Base-by-base conservation (phyloP, 176 grass and related monocot species). In the Cenchrus purpureus region DNA sequence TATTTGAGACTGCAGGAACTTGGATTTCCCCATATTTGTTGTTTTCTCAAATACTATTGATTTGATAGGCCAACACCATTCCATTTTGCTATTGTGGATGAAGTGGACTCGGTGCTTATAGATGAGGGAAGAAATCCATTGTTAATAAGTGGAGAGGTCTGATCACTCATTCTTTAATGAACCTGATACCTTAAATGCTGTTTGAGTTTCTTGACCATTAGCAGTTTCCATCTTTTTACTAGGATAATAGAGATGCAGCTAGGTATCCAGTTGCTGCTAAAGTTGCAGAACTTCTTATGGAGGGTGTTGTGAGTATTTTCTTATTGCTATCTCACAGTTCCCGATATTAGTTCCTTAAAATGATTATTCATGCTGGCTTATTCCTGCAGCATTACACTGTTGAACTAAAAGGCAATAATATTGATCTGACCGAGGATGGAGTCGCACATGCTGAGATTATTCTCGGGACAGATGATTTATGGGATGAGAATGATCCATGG, bases 401-500 rank as follows among this genome's bases (percentile, higher is more conserved):
- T 15, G 96, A 98, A 76, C 86, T 98, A 59, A 98, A 98, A 74
- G 80, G 89, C 52, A 94, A 98, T 78, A 90, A 92, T 79, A 78
- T 98, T 86, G 93, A 95, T 85, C 83, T 95, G 55, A 98, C 86
- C n/a, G 96, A 98, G 83, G 93, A 95, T 58, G 96, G 96, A 78
- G 93, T 98, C 87, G 77, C 89, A 79, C 79, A 92, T 68, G 88
- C 93, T 85, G 93, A 98, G 80, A 95, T 94, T 88, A 87, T 94
- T 90, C 89, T 98, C 68, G 87, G 83, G 73, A 94, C 91, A 76
- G 79, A 92, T 80, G 93, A 98, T 90, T 66, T 95, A 66, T 98
- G 93, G 96, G 96, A 98, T 81, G 96, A 98, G 72, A 97, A 91
- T 79, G 92, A 94, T 89, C 92, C 95, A 66, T 97, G 95, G 95